Evolutionary conservation across 2,329 filamentous ascomycete species (phyloP).

Genomic region (Ophiostoma perfectum): DNA sequence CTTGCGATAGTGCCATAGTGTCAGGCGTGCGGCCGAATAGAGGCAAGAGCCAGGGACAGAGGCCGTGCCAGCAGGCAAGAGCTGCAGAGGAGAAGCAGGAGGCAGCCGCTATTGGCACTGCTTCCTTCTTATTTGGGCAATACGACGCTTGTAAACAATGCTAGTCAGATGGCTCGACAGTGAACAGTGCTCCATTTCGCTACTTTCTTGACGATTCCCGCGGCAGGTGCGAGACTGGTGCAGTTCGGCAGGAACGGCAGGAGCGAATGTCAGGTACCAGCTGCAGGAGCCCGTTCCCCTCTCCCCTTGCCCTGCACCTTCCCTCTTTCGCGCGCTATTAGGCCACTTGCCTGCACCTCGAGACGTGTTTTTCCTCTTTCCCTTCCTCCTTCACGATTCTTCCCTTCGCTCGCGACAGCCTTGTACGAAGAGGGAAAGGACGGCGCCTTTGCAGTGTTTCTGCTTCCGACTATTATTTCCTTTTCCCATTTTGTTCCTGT

Average conservation of each 20-base stretch:
- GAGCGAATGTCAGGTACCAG: constrained; percentile 14
- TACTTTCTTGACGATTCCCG: background rate
- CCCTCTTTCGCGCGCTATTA: background rate
- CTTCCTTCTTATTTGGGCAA: background rate
- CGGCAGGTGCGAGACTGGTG: too few species aligned
- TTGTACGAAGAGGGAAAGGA: constrained; percentile 16
- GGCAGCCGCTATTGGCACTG: background rate
- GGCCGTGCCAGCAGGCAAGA: constrained; percentile 3
- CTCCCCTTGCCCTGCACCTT: background rate
- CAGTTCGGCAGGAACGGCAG: constrained; percentile 9
- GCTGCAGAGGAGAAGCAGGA: constrained; percentile 3
- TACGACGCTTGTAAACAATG: background rate
- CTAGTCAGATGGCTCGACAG: too few species aligned
- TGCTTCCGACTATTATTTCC: background rate
- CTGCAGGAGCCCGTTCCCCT: background rate
- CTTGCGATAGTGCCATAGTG: constrained; percentile 20
- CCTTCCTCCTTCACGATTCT: background rate
- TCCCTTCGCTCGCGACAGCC: background rate
- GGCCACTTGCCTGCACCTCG: background rate
- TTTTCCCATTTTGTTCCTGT: background rate
- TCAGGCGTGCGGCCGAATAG: background rate
- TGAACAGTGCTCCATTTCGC: background rate
- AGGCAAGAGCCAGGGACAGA: too few species aligned
- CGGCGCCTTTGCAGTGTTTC: background rate
- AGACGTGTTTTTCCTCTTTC: constrained; percentile 2